Percentiles rank a stretch among this genome's conserved stretches.
These are phyloP conservation scores for Pseudogymnoascus verrucosus DNA, from an alignment of 2,329 filamentous ascomycete species.

Conservation along the genomic window DNA sequence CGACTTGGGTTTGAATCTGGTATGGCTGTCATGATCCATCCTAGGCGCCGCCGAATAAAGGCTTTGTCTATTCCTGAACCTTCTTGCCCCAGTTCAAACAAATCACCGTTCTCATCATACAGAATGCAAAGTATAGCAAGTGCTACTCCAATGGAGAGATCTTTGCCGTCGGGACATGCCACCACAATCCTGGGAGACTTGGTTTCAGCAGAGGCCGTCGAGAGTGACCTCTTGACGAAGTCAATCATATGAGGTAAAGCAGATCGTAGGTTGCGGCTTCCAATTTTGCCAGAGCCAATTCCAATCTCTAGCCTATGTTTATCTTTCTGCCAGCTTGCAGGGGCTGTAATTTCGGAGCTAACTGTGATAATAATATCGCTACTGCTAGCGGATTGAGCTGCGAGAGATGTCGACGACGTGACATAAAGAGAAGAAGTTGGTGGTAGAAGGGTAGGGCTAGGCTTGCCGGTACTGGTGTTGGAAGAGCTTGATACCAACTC, in stretches of 20 bases:
- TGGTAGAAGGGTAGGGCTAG: slow-evolving; percentile 2
- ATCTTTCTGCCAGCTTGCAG: slow-evolving; percentile 33
- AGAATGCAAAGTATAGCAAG: slow-evolving; percentile 70
- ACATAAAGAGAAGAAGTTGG: slow-evolving; percentile 25
- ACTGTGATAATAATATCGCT: slow-evolving; percentile 32
- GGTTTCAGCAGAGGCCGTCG: not conserved
- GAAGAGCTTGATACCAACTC: slow-evolving; percentile 31
- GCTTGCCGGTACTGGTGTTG: not conserved
- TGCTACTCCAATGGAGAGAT: slow-evolving; percentile 70
- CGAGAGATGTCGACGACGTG: slow-evolving; percentile 15
- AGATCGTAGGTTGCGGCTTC: slow-evolving; percentile 72
- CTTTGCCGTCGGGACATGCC: slow-evolving; percentile 68
- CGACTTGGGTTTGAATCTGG: slow-evolving; percentile 77
- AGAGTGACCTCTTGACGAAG: slow-evolving; percentile 29
- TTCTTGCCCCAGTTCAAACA: slow-evolving; percentile 10
- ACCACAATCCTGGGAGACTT: slow-evolving; percentile 40
- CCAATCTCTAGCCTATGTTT: slow-evolving; percentile 44
- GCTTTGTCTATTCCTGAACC: slow-evolving; percentile 54
- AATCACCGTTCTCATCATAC: slow-evolving; percentile 54
- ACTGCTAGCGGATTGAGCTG: not conserved
- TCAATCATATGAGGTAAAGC: slow-evolving; percentile 55
- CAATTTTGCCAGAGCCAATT: slow-evolving; percentile 65
- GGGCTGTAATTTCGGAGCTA: slow-evolving; percentile 35
- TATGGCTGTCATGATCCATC: slow-evolving; percentile 72
- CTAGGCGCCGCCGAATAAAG: slow-evolving; percentile 67